phyloP scores from a whole-genome alignment of 306 rosid genomes.

The Prunus armeniaca region DNA sequence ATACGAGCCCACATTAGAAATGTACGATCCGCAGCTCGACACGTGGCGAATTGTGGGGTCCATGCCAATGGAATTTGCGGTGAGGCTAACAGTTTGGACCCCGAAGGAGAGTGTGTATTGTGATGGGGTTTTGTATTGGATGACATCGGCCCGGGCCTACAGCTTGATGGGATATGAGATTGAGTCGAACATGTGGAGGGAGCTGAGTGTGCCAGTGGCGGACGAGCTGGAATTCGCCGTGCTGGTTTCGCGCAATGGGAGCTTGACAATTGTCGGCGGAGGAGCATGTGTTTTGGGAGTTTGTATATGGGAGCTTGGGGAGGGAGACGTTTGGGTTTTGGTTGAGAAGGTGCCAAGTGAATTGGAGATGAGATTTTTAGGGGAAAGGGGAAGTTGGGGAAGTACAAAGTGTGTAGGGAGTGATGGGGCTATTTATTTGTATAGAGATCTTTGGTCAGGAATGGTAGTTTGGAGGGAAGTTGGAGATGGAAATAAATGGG shows the following conservation, averaged over 20 bases:
- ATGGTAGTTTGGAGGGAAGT: slow-evolving; percentile 51
- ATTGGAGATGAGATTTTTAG: slow-evolving; percentile 46
- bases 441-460: slow-evolving; percentile 53
- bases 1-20: slow-evolving; percentile 52
- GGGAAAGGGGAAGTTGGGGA: slow-evolving; percentile 52
- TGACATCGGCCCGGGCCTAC: slow-evolving; percentile 69
- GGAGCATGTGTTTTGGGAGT: slow-evolving; percentile 42
- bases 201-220: slow-evolving; percentile 60
- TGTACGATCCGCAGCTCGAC: slow-evolving; percentile 51
- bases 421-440: slow-evolving; percentile 51
- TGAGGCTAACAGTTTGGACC: slow-evolving; percentile 83
- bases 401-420: slow-evolving; percentile 56
- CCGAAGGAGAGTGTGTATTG: slow-evolving; percentile 56
- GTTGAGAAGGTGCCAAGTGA: slow-evolving; percentile 52
- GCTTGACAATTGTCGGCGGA: slow-evolving; percentile 55
- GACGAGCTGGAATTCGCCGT: slow-evolving; percentile 66
- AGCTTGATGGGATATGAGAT: slow-evolving; percentile 53
- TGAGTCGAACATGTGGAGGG: slow-evolving; percentile 41
- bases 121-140: slow-evolving; percentile 56
- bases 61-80: slow-evolving; percentile 56
- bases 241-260: slow-evolving; percentile 42
- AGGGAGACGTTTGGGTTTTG: slow-evolving; percentile 46
- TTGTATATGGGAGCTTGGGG: slow-evolving; percentile 57
- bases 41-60: slow-evolving; percentile 49
- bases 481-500: slow-evolving; percentile 30